Percentiles rank a stretch among this genome's conserved stretches.
These are phyloP conservation scores for Lodderomyces oxycetoniae DNA, from an alignment of 1,139 yeast species.

Conservation along the genomic window DNA sequence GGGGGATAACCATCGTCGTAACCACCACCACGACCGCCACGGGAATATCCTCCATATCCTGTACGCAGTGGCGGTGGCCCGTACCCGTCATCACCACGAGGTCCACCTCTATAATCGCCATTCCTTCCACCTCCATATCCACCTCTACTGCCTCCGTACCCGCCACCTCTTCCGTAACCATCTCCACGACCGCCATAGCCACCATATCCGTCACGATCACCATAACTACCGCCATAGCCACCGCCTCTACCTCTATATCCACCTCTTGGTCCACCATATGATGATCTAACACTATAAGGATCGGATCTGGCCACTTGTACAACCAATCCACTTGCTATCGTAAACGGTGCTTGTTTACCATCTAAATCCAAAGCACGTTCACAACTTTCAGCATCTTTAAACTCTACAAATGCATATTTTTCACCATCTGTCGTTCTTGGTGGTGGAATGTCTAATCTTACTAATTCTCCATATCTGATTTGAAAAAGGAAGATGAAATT, in stretches of 20 bases:
- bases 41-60: constrained; percentile 17
- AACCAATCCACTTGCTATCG: constrained; percentile 37
- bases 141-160: constrained; percentile 18
- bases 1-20: constrained; percentile 16
- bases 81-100: constrained; percentile 17
- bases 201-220: constrained; percentile 8
- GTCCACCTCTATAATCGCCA: constrained; percentile 16
- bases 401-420: constrained; percentile 73
- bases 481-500: constrained; percentile 1
- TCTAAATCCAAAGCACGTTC: constrained; percentile 56
- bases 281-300: constrained; percentile 39
- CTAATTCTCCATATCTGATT: constrained; percentile 56
- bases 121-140: constrained; percentile 9
- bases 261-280: constrained; percentile 27
- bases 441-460: constrained; percentile 67
- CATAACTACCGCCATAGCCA: constrained; percentile 18
- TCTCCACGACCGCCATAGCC: constrained; percentile 19
- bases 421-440: constrained; percentile 61
- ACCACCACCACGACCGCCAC: constrained; percentile 19
- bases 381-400: constrained; percentile 54
- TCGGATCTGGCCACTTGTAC: constrained; percentile 59
- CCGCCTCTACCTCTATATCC: constrained; percentile 29
- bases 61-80: constrained; percentile 16
- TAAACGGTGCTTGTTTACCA: constrained; percentile 40
- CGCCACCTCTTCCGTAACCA: constrained; percentile 15